A percentile compares a stretch with the other conserved stretches of the same genome.
Conservation (phyloP, 345 rosid species). For the Cardamine occulta region DNA sequence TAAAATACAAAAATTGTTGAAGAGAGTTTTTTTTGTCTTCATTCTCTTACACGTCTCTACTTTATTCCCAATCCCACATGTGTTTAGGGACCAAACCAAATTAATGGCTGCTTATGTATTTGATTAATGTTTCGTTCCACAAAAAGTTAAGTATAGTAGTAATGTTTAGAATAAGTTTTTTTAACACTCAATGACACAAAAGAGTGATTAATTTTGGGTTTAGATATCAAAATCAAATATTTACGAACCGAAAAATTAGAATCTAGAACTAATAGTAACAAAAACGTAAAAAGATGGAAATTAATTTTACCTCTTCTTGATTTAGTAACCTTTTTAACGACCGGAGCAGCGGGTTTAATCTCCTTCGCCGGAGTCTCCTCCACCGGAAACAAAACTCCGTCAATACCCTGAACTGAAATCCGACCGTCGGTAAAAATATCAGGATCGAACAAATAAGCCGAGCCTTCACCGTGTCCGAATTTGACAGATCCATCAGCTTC, state of each 20-base stretch:
- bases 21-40: slow-evolving; percentile 34
- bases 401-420: slow-evolving; percentile 94
- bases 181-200: slow-evolving; percentile 16
- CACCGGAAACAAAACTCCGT: slow-evolving; percentile 75
- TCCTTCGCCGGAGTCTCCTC: slow-evolving; percentile 50
- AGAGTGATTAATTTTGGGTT: slow-evolving; percentile 26
- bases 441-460: slow-evolving; percentile 92
- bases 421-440: slow-evolving; percentile 93
- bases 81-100: slow-evolving; percentile 33
- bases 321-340: slow-evolving; percentile 64
- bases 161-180: neutral
- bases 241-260: neutral
- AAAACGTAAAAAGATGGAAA: neutral
- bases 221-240: slow-evolving; percentile 20
- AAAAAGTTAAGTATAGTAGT: slow-evolving; percentile 6
- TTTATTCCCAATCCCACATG: slow-evolving; percentile 45
- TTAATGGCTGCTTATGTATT: slow-evolving; percentile 30
- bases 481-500: slow-evolving; percentile 98
- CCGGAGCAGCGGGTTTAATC: slow-evolving; percentile 25
- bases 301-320: slow-evolving; percentile 76
- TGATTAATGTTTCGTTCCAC: slow-evolving; percentile 15
- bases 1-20: slow-evolving; percentile 14
- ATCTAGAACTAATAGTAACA: neutral
- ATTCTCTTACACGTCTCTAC: slow-evolving; percentile 36
- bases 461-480: slow-evolving; percentile 75